Evolutionary conservation across 2,329 filamentous ascomycete genomes (phyloP).

Genomic region (Amauroascus niger): DNA sequence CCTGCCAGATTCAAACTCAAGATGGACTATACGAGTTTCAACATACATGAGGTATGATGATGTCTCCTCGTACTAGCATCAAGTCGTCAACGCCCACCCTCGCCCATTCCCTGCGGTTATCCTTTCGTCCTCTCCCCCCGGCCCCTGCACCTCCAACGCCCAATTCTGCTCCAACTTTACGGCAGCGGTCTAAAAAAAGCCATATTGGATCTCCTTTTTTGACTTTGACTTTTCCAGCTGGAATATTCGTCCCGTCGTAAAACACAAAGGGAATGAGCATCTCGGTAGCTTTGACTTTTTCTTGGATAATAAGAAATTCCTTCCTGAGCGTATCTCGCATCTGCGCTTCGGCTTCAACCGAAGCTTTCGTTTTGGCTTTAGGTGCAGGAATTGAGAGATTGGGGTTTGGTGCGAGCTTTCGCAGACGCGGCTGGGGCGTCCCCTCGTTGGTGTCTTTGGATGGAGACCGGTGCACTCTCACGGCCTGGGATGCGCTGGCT

Average conservation of each 20-base stretch:
- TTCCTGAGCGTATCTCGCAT: constrained; percentile 64
- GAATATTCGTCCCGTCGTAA: constrained; percentile 85
- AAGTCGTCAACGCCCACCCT: constrained; percentile 89
- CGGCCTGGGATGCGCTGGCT: constrained; percentile 29
- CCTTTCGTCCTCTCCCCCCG: constrained; percentile 39
- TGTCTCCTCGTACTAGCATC: constrained; percentile 78
- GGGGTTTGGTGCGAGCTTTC: constrained; percentile 37
- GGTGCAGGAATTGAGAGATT: constrained; percentile 45
- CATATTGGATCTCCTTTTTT: constrained; percentile 91
- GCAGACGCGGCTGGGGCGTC: constrained; percentile 22
- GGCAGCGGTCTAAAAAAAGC: constrained; percentile 83
- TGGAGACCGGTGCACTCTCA: constrained; percentile 29
- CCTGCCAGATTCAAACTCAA: neutral
- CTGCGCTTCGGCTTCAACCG: constrained; percentile 67
- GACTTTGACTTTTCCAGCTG: constrained; percentile 71
- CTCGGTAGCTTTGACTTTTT: constrained; percentile 78
- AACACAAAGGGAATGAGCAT: constrained; percentile 92
- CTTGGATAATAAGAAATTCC: constrained; percentile 74
- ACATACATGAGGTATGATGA: constrained; percentile 90
- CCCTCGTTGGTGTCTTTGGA: constrained; percentile 30
- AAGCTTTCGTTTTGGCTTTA: constrained; percentile 64
- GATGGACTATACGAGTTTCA: neutral
- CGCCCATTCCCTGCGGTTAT: constrained; percentile 74
- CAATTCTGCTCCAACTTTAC: constrained; percentile 78
- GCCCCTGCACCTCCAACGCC: constrained; percentile 57